Percentiles rank a stretch among this genome's conserved stretches.
Conservation (phyloP, 352 stramenopile genomes). For the Peronospora belbahrii region DNA sequence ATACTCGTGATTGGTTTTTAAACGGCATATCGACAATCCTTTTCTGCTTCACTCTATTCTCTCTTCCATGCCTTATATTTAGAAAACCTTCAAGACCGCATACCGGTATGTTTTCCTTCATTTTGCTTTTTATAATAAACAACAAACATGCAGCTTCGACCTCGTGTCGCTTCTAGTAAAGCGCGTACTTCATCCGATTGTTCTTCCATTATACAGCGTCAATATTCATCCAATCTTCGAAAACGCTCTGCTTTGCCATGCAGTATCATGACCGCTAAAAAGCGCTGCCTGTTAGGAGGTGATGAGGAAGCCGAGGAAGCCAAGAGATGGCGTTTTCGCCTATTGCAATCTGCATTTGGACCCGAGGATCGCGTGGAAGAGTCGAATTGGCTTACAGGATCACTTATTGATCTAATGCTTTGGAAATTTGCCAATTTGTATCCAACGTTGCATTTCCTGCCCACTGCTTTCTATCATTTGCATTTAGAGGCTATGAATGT, state of each 20-base stretch:
- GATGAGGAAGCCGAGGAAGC: constrained; percentile 17
- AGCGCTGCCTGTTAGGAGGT: constrained; percentile 3
- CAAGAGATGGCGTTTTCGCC: constrained; percentile 11
- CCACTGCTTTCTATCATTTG: constrained; percentile 81
- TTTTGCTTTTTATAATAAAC: not conserved
- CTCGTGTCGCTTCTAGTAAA: not conserved
- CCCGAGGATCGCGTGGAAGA: constrained; percentile 63
- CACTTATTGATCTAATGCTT: constrained; percentile 81
- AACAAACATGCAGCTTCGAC: constrained; percentile 16
- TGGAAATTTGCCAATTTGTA: constrained; percentile 76
- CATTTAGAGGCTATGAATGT: constrained; percentile 28
- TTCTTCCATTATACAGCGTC: not conserved
- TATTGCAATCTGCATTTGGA: constrained; percentile 50
- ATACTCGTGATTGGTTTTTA: no score
- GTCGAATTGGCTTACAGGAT: constrained; percentile 76
- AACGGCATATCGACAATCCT: no score
- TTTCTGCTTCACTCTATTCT: no score
- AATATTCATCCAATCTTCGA: constrained; percentile 5
- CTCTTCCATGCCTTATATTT: no score
- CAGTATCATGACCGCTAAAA: constrained; percentile 6
- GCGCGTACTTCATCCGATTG: not conserved
- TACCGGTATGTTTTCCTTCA: no score
- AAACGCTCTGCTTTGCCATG: constrained; percentile 4
- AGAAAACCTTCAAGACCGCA: not conserved
- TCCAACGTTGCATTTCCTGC: constrained; percentile 61